Evolutionary conservation across 2,329 filamentous ascomycete species (phyloP).

Genomic region (Coniochaeta sp.): DNA sequence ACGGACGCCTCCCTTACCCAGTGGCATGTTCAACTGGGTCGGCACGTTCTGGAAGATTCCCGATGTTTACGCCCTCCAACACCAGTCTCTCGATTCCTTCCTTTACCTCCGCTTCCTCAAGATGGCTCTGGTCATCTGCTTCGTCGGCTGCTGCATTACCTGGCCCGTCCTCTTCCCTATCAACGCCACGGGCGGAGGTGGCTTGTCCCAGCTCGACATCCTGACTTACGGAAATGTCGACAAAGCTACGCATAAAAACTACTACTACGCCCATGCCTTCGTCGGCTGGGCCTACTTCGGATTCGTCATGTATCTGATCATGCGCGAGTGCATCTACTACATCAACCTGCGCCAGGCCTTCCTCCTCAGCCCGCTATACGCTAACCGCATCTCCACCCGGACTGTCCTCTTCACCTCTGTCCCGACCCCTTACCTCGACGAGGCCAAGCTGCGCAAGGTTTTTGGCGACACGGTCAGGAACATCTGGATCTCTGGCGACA

Average conservation of each 20-base stretch:
- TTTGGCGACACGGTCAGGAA: slow-evolving; percentile 78
- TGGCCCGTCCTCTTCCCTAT: slow-evolving; percentile 84
- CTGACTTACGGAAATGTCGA: slow-evolving; percentile 73
- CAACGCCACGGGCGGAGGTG: slow-evolving; percentile 73
- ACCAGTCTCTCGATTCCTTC: slow-evolving; percentile 88
- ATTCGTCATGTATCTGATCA: slow-evolving; percentile 84
- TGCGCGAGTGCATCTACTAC: slow-evolving; percentile 83
- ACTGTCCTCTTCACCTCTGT: slow-evolving; percentile 88
- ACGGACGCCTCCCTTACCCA: slow-evolving; percentile 52
- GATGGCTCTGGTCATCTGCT: slow-evolving; percentile 66
- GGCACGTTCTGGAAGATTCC: slow-evolving; percentile 57
- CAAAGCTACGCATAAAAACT: slow-evolving; percentile 42
- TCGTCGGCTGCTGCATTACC: slow-evolving; percentile 76
- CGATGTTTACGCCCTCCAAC: slow-evolving; percentile 77
- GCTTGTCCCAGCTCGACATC: slow-evolving; percentile 61
- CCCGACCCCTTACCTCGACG: slow-evolving; percentile 68
- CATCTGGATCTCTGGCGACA: slow-evolving; percentile 78
- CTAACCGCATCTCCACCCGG: slow-evolving; percentile 78
- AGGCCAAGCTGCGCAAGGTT: slow-evolving; percentile 68
- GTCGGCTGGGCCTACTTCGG: slow-evolving; percentile 77
- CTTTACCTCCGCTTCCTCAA: slow-evolving; percentile 85
- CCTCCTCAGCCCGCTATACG: slow-evolving; percentile 75
- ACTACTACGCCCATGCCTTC: slow-evolving; percentile 76
- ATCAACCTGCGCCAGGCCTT: slow-evolving; percentile 92
- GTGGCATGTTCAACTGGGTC: slow-evolving; percentile 62